Base-by-base conservation (phyloP, 805 yeast species). In the Pichia manshurica region DNA sequence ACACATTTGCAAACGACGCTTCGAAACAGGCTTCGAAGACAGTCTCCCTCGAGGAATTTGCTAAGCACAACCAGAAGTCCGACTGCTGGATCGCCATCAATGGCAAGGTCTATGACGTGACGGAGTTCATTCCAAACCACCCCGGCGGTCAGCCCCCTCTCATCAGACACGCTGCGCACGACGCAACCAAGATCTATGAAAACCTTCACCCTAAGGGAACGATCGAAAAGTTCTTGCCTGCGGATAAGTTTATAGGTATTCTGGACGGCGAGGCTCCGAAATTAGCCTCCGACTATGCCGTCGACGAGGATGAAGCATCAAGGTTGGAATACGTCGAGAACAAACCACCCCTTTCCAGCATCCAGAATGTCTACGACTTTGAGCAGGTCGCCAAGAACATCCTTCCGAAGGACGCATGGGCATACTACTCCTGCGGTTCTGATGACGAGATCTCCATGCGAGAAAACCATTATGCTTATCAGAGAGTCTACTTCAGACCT, bases 191-290 rank as follows among this genome's bases (percentile, higher is more conserved):
- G 56, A 79, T 87, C 9, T 91, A 88, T 61, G 87, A 84, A 50
- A 96, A 96, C 17, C 74, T 91, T 51, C 99, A 91, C 65, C 93
- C 98, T 0, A 78, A 83, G n/a, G 96, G 89, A 57, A 84, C 87
- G 6, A 72, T 91, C 46, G 81, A 78, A 34, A 79, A 79, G 56
- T 78, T 72, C 60, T 68, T 85, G 32, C 76, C 81, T 16, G 62
- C 61, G 23, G 78, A 78, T 25, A 81, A 82, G 59, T 81, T 80
- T 56, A 64, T 87, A 34, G 95, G 93, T 22, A 48, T 45, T 13
- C 50, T 66, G 34, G 67, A 66, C 47, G 70, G 67, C 37, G 63
- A 61, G 8, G 68, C 65, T 6, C 65, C 65, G 39, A 55, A 52
- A n/a, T 58, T 63, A 32, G 68, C 61, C 40, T 68, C 61, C 33